A percentile compares a stretch with the other conserved stretches of the same genome.
Evolutionary conservation across 108 stramenopile species (phyloP).

Genomic region (Phaeodactylum tricornutum): DNA sequence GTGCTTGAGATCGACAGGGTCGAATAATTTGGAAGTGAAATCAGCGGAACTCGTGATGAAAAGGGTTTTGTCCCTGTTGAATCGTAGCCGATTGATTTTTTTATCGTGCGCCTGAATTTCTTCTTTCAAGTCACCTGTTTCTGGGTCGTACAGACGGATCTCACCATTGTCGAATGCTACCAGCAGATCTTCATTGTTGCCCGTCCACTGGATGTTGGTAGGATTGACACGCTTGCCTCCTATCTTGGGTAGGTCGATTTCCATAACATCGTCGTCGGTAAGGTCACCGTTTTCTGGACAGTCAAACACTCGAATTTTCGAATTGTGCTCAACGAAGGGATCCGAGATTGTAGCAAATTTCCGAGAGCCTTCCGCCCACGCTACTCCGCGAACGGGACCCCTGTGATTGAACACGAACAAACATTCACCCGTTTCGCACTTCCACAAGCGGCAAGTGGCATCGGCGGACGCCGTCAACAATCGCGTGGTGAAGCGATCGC

Average conservation of each 20-base stretch:
- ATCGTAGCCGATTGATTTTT: conserved; percentile 86
- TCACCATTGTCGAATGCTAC: conserved; percentile 90
- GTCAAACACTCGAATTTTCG: conserved; percentile 87
- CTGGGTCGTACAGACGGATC: conserved; percentile 83
- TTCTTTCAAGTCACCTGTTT: conserved; percentile 74
- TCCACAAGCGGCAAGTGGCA: conserved; percentile 84
- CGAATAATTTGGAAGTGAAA: conserved; percentile 88
- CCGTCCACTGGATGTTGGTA: conserved; percentile 85
- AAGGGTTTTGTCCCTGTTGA: conserved; percentile 91
- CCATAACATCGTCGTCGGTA: conserved; percentile 44
- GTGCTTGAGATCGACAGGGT: conserved; percentile 81
- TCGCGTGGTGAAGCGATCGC: conserved; percentile 66
- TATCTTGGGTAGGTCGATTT: conserved; percentile 80
- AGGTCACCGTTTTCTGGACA: conserved; percentile 41
- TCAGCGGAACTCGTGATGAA: conserved; percentile 94
- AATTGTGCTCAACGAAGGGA: conserved; percentile 91
- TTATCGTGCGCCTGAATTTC: conserved; percentile 79
- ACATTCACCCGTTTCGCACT: conserved; percentile 85
- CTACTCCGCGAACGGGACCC: conserved; percentile 86
- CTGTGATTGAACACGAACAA: conserved; percentile 75
- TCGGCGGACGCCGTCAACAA: conserved; percentile 80
- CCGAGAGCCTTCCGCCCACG: conserved; percentile 90
- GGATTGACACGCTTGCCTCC: conserved; percentile 66
- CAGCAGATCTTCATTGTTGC: conserved; percentile 85
- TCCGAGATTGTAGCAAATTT: conserved; percentile 92